A percentile compares a stretch with the other conserved stretches of the same genome.
phyloP scores from a whole-genome alignment of 2,329 filamentous ascomycete species.

The Juglanconis sp. region DNA sequence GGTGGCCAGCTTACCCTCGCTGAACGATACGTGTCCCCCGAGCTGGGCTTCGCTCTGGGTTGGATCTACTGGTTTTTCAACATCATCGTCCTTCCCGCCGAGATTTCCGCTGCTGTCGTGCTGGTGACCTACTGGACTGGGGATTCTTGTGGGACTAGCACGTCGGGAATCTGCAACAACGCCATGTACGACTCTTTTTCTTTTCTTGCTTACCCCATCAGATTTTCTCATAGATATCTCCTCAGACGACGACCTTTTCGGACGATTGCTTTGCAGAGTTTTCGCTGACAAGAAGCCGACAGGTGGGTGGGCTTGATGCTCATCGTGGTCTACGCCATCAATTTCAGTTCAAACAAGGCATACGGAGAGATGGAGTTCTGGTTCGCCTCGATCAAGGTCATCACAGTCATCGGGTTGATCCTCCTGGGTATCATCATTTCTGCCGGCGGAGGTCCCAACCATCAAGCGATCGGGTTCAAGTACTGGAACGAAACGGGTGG shows the following conservation, averaged over 20 bases:
- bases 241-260: too few species aligned
- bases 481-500: slow-evolving; percentile 69
- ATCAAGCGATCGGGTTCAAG: slow-evolving; percentile 65
- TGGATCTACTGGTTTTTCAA: slow-evolving; percentile 16
- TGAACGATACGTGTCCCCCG: slow-evolving; percentile 14
- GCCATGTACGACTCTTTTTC: slow-evolving; percentile 7
- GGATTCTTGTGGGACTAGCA: slow-evolving; percentile 12
- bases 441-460: slow-evolving; percentile 62
- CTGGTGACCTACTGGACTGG: slow-evolving; percentile 16
- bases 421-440: slow-evolving; percentile 75
- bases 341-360: slow-evolving; percentile 68
- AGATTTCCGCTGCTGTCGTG: slow-evolving; percentile 16
- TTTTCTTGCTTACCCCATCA: background rate
- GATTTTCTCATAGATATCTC: too few species aligned
- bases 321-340: slow-evolving; percentile 40
- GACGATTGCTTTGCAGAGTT: background rate
- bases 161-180: slow-evolving; percentile 17
- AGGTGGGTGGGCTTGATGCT: background rate
- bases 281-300: background rate
- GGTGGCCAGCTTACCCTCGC: slow-evolving; percentile 18
- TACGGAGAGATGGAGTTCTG: slow-evolving; percentile 80
- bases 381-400: slow-evolving; percentile 73
- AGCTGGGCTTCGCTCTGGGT: slow-evolving; percentile 14
- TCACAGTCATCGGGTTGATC: slow-evolving; percentile 72
- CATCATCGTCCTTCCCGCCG: slow-evolving; percentile 15